These are phyloP conservation scores for Rhodotorula babjevae DNA, from an alignment of 768 basidiomycete species.

Conservation along the genomic window DNA sequence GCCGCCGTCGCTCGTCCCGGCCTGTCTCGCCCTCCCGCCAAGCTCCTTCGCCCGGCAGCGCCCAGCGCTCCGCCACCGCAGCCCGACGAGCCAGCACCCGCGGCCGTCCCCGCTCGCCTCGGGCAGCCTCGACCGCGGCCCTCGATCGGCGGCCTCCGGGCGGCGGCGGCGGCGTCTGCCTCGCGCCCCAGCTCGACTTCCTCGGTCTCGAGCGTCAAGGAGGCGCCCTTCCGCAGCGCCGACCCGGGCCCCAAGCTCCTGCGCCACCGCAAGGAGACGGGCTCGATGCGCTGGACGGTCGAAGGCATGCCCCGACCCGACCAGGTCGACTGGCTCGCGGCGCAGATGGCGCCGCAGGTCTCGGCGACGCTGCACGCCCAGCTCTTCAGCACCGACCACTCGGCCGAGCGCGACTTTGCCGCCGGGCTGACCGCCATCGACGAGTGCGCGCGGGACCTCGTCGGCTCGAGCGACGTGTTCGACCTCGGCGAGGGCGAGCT, in stretches of 20 bases:
- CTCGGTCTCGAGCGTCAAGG: constrained; percentile 44
- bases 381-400: constrained; percentile 93
- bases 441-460: constrained; percentile 55
- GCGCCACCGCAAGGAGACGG: constrained; percentile 40
- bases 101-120: constrained; percentile 32
- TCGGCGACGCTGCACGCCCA: constrained; percentile 69
- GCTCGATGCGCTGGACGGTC: constrained; percentile 40
- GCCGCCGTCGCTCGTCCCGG: neutral
- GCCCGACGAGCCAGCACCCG: constrained; percentile 21
- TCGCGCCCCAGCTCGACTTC: constrained; percentile 13
- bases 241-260: constrained; percentile 37
- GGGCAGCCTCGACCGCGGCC: constrained; percentile 43
- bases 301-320: constrained; percentile 74
- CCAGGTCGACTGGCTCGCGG: constrained; percentile 73
- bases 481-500: constrained; percentile 54
- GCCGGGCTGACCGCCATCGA: constrained; percentile 67
- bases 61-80: neutral
- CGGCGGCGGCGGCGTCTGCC: constrained; percentile 41
- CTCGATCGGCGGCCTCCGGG: constrained; percentile 38
- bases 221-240: constrained; percentile 42
- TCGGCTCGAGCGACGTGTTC: constrained; percentile 55
- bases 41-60: constrained; percentile 11
- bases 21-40: constrained; percentile 17
- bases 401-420: constrained; percentile 85
- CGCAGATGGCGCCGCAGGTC: constrained; percentile 82